Evolutionary conservation across 805 yeast genomes (phyloP), one percentile per base, ranked within the genome.

Genomic region (Metschnikowia cerradonensis): DNA sequence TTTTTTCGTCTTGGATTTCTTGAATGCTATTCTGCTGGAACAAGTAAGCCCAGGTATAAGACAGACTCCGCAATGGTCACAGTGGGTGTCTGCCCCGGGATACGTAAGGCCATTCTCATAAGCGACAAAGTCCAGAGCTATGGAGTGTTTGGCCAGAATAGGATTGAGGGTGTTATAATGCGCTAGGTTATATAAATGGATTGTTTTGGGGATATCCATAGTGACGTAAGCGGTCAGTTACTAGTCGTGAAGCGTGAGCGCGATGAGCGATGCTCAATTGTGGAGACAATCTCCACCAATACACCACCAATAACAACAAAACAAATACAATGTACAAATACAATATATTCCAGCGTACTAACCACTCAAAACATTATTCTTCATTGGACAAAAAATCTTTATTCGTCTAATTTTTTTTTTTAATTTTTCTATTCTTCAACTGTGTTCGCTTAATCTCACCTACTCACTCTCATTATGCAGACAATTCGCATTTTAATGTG

Each of bases 21-120:
- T 35, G 52, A 61, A 69, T 22, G 43, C 45, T 3, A 71, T 59
- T 15, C 67, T 54, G 33, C 52, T 50, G 8, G 61, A 51, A 22
- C 62, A 54, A 1, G 70, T 66, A 39, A 72, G 54, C 2, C 78
- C 78, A 1, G 76, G 72, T 1, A 73, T 61, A 41, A 53, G 59
- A 19, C 66, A 45, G 6, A 59, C 52, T 5, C 73, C 73, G 52
- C 78, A 73, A 10, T 51, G 44, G 3, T 49, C 48, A 51, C 78
- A 73, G 53, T 65, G 63, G 4, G 54, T 42, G 26, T 63, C 53
- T 14, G 53, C 54, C 2, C 64, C 63, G 0, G 75, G 73, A 15
- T 67, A 56, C 26, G 60, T 66, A 47, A 71, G 58, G 23, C 54
- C 54, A 45, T 68, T 60, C 17, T 61, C 63, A 33, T 55, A 55